A percentile compares a stretch with the other conserved stretches of the same genome.
Evolutionary conservation across 139 green algal genomes (phyloP).

Genomic region (Coelastrella sp.): DNA sequence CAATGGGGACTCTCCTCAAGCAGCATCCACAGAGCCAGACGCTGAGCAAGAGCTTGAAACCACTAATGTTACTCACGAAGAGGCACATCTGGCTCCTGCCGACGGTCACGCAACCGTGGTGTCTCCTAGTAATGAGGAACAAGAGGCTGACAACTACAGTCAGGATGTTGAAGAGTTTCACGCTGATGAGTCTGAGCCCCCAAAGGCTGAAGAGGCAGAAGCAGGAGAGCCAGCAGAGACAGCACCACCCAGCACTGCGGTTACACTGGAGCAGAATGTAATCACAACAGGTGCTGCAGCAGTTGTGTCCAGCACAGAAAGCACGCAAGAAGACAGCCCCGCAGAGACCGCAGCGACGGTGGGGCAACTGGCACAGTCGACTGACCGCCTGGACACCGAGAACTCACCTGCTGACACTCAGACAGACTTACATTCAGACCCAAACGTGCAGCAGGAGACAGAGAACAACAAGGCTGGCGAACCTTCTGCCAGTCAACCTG

Average conservation of each 20-base stretch:
- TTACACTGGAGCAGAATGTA: too few species aligned
- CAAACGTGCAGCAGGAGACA: neutral
- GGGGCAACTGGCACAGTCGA: too few species aligned
- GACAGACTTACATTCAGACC: too few species aligned
- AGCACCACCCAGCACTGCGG: too few species aligned
- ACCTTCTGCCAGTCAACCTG: too few species aligned
- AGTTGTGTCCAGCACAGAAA: neutral
- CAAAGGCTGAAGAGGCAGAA: neutral
- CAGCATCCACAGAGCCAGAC: neutral
- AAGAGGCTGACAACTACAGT: too few species aligned
- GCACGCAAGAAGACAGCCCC: neutral
- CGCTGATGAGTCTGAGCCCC: neutral
- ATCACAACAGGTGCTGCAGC: too few species aligned
- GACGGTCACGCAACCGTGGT: neutral
- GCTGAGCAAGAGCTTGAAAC: neutral
- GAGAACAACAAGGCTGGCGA: too few species aligned
- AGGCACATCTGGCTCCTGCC: neutral
- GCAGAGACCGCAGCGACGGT: too few species aligned
- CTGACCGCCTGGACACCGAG: too few species aligned
- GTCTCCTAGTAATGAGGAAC: neutral
- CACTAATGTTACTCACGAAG: neutral
- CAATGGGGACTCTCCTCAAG: neutral
- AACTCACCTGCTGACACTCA: too few species aligned
- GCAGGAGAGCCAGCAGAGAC: constrained; percentile 4
- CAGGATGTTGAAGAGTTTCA: neutral